phyloP scores from a whole-genome alignment of 2,329 filamentous ascomycete species.

The Hymenoscyphus infarciens region DNA sequence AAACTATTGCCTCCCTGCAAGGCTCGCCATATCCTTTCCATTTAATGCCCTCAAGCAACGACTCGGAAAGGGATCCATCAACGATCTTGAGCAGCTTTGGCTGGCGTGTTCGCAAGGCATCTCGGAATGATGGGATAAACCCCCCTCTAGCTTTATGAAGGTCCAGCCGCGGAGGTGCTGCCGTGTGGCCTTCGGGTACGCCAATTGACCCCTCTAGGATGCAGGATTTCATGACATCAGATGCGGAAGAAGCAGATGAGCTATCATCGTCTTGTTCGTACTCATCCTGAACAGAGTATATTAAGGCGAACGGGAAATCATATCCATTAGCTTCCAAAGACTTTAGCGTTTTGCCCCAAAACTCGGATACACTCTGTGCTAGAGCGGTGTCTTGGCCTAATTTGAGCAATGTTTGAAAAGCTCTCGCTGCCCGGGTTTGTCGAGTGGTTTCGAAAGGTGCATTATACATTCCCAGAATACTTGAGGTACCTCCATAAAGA shows the following conservation, averaged over 20 bases:
- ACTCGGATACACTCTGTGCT: constrained; percentile 65
- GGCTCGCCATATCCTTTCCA: constrained; percentile 69
- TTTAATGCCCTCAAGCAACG: constrained; percentile 63
- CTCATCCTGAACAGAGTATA: constrained; percentile 75
- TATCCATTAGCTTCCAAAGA: constrained; percentile 69
- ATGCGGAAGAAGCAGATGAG: constrained; percentile 64
- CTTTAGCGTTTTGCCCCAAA: constrained; percentile 66
- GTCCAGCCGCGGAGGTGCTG: constrained; percentile 60
- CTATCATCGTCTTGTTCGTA: constrained; percentile 57
- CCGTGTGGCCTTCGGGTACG: constrained; percentile 59
- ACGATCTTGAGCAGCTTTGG: constrained; percentile 65
- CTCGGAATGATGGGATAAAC: constrained; percentile 72
- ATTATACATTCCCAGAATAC: constrained; percentile 73
- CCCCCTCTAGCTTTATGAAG: constrained; percentile 66
- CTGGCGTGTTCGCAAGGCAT: constrained; percentile 64
- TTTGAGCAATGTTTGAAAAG: constrained; percentile 73
- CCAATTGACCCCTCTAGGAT: constrained; percentile 70
- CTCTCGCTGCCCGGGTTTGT: constrained; percentile 68
- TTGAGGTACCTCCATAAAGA: constrained; percentile 67
- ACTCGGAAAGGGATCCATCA: constrained; percentile 59
- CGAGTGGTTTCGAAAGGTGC: constrained; percentile 77
- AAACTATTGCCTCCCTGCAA: constrained; percentile 67
- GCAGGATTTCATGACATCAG: constrained; percentile 58
- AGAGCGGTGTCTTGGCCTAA: constrained; percentile 70
- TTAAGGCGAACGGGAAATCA: constrained; percentile 71